Base-by-base conservation (phyloP, 257 asterid species). In the Primulina huaijiensis region DNA sequence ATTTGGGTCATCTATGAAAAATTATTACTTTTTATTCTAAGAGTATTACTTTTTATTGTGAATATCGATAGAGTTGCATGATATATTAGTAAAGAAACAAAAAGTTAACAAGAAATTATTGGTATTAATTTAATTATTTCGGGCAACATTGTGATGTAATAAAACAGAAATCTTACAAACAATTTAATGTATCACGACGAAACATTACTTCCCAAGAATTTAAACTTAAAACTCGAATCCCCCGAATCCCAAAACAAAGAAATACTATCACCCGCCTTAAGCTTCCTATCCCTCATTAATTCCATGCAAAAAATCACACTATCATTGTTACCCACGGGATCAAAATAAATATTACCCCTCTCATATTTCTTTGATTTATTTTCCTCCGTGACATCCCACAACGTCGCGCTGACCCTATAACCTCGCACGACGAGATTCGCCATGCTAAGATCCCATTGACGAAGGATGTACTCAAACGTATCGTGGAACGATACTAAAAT, bases 361-460 rank as follows among this genome's bases (percentile, higher is more conserved):
- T 65, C 63, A 12, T 82, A 82, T 14, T 55, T 77, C 61, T 62
- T 85, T 0, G 84, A 84, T 12, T 50, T 50, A 4, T 35, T 75
- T 3, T 72, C 78, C 10, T 81, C 78, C 0, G 86, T 87, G 3
- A 82, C 63, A 70, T 89, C 96, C 89, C 94, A 87, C 62, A 87
- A 7, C 3, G 58, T 53, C 21, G 84, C 85, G 0, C 57, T 27
- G 7, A 79, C 75, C 69, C 55, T 81, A 7, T 77, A 78, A 3
- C 88, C 85, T 8, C n/a, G 40, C 7, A 75, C 6, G 34, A 83
- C 82, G 0, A 79, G 83, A 17, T 59, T 79, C 0, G 86, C 83
- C 85, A 73, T 72, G 61, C 57, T 43, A n/a, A 83, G 50, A 27
- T 66, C 74, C 96, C 89, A 89, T 8, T 85, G 75, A 4, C 88